Evolutionary conservation across 768 basidiomycete genomes (phyloP).

Genomic region (Clavulina sp.): DNA sequence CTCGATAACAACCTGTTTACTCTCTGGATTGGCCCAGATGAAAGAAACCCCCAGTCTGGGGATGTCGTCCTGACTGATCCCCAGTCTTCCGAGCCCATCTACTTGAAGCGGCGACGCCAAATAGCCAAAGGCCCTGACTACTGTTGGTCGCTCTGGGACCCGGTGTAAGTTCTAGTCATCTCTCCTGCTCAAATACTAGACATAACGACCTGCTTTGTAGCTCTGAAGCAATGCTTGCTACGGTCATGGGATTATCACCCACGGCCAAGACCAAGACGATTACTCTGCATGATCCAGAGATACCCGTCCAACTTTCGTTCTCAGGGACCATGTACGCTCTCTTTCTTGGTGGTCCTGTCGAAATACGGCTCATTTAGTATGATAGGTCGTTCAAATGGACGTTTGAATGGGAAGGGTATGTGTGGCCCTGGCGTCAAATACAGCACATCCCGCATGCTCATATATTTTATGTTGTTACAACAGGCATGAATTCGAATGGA

Average conservation of each 20-base stretch:
- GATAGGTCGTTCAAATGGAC: constrained; percentile 43
- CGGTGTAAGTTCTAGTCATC: background rate
- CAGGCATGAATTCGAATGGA: constrained; percentile 79
- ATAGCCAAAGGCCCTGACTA: constrained; percentile 11
- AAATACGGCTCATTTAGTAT: background rate
- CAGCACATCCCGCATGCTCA: background rate
- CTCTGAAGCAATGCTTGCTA: constrained; percentile 52
- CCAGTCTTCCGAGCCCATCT: constrained; percentile 38
- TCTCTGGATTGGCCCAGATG: constrained; percentile 40
- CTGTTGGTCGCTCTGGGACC: constrained; percentile 23
- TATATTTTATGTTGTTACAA: background rate
- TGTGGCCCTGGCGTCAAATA: constrained; percentile 11
- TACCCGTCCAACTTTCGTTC: constrained; percentile 50
- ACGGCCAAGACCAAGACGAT: constrained; percentile 58
- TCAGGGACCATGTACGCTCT: constrained; percentile 38
- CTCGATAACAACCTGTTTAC: constrained; percentile 79
- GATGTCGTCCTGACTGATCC: constrained; percentile 57
- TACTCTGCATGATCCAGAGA: constrained; percentile 58
- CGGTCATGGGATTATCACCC: constrained; percentile 43
- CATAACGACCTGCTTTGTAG: background rate
- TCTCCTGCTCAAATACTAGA: background rate
- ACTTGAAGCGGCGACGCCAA: constrained; percentile 41
- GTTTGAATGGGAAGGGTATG: constrained; percentile 74
- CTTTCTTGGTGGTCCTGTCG: background rate
- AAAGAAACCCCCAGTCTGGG: constrained; percentile 36